phyloP scores from a whole-genome alignment of 345 rosid genomes.

The Triadica sebifera region DNA sequence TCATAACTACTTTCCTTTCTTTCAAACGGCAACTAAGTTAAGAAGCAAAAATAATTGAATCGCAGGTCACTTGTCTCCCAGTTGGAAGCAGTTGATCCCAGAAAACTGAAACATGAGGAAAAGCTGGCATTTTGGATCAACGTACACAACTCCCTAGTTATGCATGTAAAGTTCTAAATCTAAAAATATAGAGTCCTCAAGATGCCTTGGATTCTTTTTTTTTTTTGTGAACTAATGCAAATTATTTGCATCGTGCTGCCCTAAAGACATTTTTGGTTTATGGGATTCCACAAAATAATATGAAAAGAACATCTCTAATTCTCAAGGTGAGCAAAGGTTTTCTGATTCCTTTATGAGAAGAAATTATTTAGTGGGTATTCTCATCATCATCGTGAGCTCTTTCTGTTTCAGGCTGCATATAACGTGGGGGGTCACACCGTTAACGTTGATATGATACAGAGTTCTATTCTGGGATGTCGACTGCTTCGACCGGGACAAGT shows the following conservation, averaged over 20 bases:
- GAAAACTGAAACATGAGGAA: conserved; percentile 63
- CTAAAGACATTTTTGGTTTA: conserved; percentile 70
- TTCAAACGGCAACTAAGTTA: not conserved
- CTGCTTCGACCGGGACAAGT: conserved; percentile 84
- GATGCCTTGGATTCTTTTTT: not conserved
- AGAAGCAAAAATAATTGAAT: conserved; percentile 10
- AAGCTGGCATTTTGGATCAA: conserved; percentile 97
- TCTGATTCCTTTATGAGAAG: not conserved
- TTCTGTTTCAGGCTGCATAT: conserved; percentile 67
- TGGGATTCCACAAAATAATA: conserved; percentile 62
- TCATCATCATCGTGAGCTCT: conserved; percentile 11
- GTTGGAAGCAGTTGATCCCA: conserved; percentile 62
- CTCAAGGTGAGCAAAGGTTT: conserved; percentile 58
- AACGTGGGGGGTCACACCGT: conserved; percentile 71
- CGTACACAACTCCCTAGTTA: conserved; percentile 84
- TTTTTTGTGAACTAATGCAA: conserved; percentile 10
- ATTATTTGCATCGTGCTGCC: conserved; percentile 5
- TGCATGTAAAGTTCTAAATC: conserved; percentile 64
- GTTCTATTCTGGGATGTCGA: conserved; percentile 63
- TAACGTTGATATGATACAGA: conserved; percentile 63
- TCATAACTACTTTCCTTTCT: not conserved
- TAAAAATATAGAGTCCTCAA: not conserved
- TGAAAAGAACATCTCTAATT: conserved; percentile 55
- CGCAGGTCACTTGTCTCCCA: conserved; percentile 72
- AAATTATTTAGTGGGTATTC: not conserved